Conservation (phyloP, 805 yeast species). For the Kluyveromyces wickerhamii region DNA sequence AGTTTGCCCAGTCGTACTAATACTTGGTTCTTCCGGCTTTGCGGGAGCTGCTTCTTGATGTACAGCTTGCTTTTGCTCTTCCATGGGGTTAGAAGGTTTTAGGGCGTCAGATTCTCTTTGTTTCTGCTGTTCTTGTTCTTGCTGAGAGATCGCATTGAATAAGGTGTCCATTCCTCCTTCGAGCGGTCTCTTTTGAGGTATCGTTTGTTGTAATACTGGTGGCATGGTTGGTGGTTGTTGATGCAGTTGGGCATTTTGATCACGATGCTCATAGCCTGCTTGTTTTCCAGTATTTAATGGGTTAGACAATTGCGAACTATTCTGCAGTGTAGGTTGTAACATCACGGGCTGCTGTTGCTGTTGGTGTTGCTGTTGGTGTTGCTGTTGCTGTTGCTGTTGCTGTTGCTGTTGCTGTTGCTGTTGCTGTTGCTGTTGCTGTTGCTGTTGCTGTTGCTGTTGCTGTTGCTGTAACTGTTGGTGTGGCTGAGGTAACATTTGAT, state of each 20-base stretch:
- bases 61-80: too few relatives aligned
- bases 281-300: not conserved
- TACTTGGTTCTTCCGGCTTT: too few relatives aligned
- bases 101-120: constrained; percentile 1
- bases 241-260: constrained; percentile 7
- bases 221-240: constrained; percentile 4
- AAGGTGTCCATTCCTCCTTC: constrained; percentile 26
- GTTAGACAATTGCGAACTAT: constrained; percentile 13
- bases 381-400: constrained; percentile 17
- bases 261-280: not conserved
- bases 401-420: constrained; percentile 15
- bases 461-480: constrained; percentile 12
- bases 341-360: constrained; percentile 19
- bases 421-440: constrained; percentile 10
- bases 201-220: constrained; percentile 7
- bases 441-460: constrained; percentile 10
- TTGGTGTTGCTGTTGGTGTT: constrained; percentile 3
- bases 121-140: constrained; percentile 6
- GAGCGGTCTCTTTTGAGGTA: constrained; percentile 25
- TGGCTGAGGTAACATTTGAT: too few relatives aligned
- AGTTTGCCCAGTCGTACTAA: too few relatives aligned
- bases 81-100: too few relatives aligned
- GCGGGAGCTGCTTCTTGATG: too few relatives aligned
- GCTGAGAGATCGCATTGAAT: constrained; percentile 17
- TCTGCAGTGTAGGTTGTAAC: constrained; percentile 28